A percentile compares a stretch with the other conserved stretches of the same genome.
Conservation (phyloP, 2,329 filamentous ascomycete species). For the Diaporthe caulivora region DNA sequence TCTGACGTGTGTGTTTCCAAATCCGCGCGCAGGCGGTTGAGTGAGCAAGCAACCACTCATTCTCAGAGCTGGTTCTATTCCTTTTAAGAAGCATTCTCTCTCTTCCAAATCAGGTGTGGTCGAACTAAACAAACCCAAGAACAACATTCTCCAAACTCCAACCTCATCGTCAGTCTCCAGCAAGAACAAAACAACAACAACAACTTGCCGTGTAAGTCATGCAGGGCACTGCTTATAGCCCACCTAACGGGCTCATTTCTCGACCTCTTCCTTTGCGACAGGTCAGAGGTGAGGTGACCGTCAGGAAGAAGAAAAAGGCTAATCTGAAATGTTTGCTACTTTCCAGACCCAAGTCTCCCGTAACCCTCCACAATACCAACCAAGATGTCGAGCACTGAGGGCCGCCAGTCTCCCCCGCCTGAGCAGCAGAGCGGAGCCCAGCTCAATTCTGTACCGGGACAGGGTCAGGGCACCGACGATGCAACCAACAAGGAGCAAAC, state of each 20-base stretch:
- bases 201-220: slow-evolving; percentile 7
- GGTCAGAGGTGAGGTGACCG: not conserved
- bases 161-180: not conserved
- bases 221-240: not conserved
- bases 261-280: not conserved
- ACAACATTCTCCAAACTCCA: not conserved
- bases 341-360: not conserved
- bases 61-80: not conserved
- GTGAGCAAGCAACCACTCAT: slow-evolving; percentile 1
- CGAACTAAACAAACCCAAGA: not conserved
- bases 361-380: slow-evolving; percentile 36
- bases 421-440: slow-evolving; percentile 76
- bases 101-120: not conserved
- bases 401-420: slow-evolving; percentile 83
- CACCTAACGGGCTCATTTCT: not conserved
- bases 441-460: slow-evolving; percentile 67
- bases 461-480: slow-evolving; percentile 69
- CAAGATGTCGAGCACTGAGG: slow-evolving; percentile 73
- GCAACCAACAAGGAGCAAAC: slow-evolving; percentile 65
- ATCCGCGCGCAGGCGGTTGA: not conserved
- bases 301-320: not conserved
- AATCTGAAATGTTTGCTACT: not conserved
- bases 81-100: not conserved
- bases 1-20: slow-evolving; percentile 27
- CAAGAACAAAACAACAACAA: not conserved